Evolutionary conservation across 441 rosid species (phyloP).

Genomic region (Populus hybrid): DNA sequence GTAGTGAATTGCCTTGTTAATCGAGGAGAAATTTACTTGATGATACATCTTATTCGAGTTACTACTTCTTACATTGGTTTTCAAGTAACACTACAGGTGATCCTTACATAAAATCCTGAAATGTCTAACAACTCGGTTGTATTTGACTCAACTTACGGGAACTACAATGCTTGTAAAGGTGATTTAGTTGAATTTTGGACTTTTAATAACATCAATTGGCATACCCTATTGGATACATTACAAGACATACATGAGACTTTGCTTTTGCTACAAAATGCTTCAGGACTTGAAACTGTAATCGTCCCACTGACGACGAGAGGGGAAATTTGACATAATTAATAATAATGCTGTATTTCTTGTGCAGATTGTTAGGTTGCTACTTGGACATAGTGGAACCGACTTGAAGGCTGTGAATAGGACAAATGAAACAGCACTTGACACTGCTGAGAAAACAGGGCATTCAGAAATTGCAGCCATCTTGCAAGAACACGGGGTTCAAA

Average conservation of each 20-base stretch:
- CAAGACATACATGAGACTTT: neutral
- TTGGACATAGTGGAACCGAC: too few relatives aligned
- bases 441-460: too few relatives aligned
- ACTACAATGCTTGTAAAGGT: neutral
- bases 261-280: neutral
- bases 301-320: neutral
- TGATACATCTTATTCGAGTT: too few relatives aligned
- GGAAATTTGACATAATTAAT: neutral
- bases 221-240: neutral
- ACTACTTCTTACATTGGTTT: neutral
- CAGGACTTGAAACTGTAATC: neutral
- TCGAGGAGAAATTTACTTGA: neutral
- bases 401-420: too few relatives aligned
- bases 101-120: neutral
- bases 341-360: conserved; percentile 8
- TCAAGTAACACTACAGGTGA: neutral
- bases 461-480: conserved; percentile 47
- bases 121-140: neutral
- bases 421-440: too few relatives aligned
- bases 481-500: conserved; percentile 70
- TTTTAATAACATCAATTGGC: neutral
- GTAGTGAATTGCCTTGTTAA: neutral
- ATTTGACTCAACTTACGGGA: neutral
- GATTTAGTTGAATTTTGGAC: neutral
- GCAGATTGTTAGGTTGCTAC: conserved; percentile 39